A percentile compares a stretch with the other conserved stretches of the same genome.
These are phyloP conservation scores for Gossypium trilobum DNA, from an alignment of 441 rosid species.

Conservation along the genomic window DNA sequence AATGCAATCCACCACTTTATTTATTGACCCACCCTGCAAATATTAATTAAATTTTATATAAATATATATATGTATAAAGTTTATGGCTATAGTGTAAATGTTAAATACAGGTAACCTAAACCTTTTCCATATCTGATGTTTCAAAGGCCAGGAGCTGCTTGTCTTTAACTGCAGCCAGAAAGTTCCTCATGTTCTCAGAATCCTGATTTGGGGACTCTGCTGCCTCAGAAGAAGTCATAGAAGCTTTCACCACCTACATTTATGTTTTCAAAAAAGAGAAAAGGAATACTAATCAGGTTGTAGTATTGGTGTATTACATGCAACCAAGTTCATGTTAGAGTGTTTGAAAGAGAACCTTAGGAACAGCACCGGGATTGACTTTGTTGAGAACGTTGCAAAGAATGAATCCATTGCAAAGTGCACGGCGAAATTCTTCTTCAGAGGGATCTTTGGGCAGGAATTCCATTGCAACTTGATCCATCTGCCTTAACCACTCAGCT, in stretches of 20 bases:
- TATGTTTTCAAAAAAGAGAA: neutral
- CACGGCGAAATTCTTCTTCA: constrained; percentile 63
- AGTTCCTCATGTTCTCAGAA: constrained; percentile 83
- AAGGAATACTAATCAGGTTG: neutral
- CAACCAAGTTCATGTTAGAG: neutral
- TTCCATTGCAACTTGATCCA: constrained; percentile 61
- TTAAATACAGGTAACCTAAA: constrained; percentile 10
- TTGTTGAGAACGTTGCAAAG: constrained; percentile 92
- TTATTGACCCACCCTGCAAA: constrained; percentile 76
- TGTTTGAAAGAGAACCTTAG: constrained; percentile 41
- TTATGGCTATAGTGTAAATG: neutral
- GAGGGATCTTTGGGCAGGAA: constrained; percentile 60
- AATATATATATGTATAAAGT: neutral
- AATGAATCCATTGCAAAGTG: constrained; percentile 82
- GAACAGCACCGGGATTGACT: constrained; percentile 87
- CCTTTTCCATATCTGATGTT: constrained; percentile 87
- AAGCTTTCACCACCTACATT: constrained; percentile 66
- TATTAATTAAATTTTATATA: neutral
- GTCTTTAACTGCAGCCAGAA: constrained; percentile 69
- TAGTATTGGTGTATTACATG: neutral
- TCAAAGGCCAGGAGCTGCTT: constrained; percentile 91
- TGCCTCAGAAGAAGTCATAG: constrained; percentile 40
- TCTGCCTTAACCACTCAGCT: constrained; percentile 78
- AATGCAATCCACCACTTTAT: constrained; percentile 88
- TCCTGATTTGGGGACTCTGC: constrained; percentile 80